Base-by-base conservation (phyloP, 345 rosid genomes). In the Salix brachista region DNA sequence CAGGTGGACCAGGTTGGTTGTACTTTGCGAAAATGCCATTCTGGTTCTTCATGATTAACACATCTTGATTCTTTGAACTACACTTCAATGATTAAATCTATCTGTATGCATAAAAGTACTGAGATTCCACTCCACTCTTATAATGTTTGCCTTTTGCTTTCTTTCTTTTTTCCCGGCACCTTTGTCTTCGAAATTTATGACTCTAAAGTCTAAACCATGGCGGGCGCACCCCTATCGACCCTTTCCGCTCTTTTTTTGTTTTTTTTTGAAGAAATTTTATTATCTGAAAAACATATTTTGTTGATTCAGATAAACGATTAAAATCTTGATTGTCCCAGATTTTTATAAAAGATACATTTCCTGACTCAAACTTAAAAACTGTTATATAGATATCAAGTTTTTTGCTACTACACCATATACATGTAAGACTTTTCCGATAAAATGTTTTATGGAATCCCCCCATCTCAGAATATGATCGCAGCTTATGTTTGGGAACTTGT, bases 31-130 rank as follows among this genome's bases (percentile, higher is more conserved):
- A 70, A 80, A 65, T 81, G 78, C 75, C 75, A 72, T 79, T 71
- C 75, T 77, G 70, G 79, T 77, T 77, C 44, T 71, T 81, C 79
- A 80, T 83, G 69, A 80, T 82, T 71, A 79, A 65, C 67, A 48
- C 71, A 71, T 74, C 69, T 66, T 72, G 80, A 80, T 83, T 83
- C 84, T 81, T 79, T 79, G 84, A 80, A 81, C 83, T 76, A 50
- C 75, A 74, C 75, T 70, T 78, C 77, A 84, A 84, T 79, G 39
- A 84, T 86, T 79, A 76, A 54, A 42, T 10, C 64, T 58, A 23
- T 58, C 28, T 69, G 18, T n/a, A 23, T 69, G 17, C n/a, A 66
- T 77, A 56, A 75, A 56, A 69, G 67, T 71, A 80, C 54, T 72
- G 37, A 21, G 75, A 52, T 56, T 69, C 70, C 65, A 28, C 69